Evolutionary conservation across 768 basidiomycete species (phyloP).

Genomic region (Boletus subparvulus): DNA sequence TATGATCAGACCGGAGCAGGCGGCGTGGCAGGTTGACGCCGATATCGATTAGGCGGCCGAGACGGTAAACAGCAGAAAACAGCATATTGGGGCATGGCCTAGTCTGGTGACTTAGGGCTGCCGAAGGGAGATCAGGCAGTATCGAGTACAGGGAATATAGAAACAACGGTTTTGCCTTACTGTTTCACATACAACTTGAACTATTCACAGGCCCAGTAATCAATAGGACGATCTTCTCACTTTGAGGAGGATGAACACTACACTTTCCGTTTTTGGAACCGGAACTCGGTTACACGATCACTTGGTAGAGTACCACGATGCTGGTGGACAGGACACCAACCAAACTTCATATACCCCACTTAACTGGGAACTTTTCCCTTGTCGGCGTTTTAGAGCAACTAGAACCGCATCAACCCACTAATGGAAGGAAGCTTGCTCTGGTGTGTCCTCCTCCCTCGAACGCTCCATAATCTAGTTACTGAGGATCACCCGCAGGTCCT

Average conservation of each 20-base stretch:
- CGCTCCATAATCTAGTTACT: constrained; percentile 6
- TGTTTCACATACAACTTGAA: neutral
- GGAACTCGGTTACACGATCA: neutral
- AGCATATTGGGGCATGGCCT: neutral
- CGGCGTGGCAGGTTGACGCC: no score
- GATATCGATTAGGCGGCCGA: neutral
- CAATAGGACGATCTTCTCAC: neutral
- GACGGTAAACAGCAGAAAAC: constrained; percentile 6
- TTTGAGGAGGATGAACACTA: constrained; percentile 17
- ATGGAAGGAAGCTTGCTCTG: constrained; percentile 62
- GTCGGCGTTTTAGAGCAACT: constrained; percentile 66
- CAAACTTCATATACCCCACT: constrained; percentile 54
- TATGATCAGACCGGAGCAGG: neutral
- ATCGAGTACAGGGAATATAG: no score
- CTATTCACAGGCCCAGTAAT: neutral
- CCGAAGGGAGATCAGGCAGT: neutral
- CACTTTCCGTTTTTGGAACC: constrained; percentile 26
- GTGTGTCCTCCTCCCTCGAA: constrained; percentile 39
- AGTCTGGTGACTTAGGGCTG: no score
- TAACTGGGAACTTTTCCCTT: constrained; percentile 44
- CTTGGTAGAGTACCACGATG: constrained; percentile 17
- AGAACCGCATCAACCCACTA: constrained; percentile 46
- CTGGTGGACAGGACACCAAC: constrained; percentile 38
- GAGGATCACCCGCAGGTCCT: constrained; percentile 54
- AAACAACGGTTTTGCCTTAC: neutral